Base-by-base conservation (phyloP, 2,329 filamentous ascomycete species). In the Aspergillus melleus region DNA sequence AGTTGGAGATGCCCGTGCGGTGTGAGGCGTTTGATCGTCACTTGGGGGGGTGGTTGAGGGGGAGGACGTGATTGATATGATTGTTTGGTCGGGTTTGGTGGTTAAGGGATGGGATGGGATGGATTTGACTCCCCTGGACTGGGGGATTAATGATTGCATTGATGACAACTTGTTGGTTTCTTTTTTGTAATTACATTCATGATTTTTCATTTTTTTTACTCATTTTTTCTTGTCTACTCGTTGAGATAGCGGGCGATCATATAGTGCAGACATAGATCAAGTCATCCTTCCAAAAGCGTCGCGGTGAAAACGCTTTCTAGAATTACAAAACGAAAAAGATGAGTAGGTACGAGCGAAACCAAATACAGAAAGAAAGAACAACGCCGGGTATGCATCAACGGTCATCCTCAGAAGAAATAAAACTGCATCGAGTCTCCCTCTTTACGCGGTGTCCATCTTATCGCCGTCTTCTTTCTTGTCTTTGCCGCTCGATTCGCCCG, bases 21-120 rank as follows among this genome's bases (percentile, higher is more conserved):
- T 96, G 95, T 78, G 95, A 98, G 73, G 90, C 92, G 68, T 99
- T 97, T 80, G 95, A 99, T 76, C 84, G 93, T 68, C 91, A 91
- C 76, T 76, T 97, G 65, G 84, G 86, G 66, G 90, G 88, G 42
- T 96, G 93, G 77, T 86, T 96, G 70, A 87, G 91, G 72, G 79
- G 79, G 55, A 79, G 84, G 64, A 76, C 29, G 61, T 65, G 64
- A 65, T 2, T 36, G 32, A 14, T 36, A 3, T 16, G 30, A 10
- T 36, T 12, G n/a, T n/a, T n/a, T n/a, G n/a, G n/a, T n/a, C n/a
- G 11, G 32, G 32, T 36, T 14, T 12, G 32, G 4, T 36, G 14
- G 19, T 68, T 66, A 54, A 64, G 66, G 39, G 60, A 56, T 62
- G 58, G 9, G n/a, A 61, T 30, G 51, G 36, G 29, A 51, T 19